A percentile compares a stretch with the other conserved stretches of the same genome.
These are phyloP conservation scores for Penicillium cataractarum DNA, from an alignment of 495 filamentous ascomycete genomes.

Conservation along the genomic window DNA sequence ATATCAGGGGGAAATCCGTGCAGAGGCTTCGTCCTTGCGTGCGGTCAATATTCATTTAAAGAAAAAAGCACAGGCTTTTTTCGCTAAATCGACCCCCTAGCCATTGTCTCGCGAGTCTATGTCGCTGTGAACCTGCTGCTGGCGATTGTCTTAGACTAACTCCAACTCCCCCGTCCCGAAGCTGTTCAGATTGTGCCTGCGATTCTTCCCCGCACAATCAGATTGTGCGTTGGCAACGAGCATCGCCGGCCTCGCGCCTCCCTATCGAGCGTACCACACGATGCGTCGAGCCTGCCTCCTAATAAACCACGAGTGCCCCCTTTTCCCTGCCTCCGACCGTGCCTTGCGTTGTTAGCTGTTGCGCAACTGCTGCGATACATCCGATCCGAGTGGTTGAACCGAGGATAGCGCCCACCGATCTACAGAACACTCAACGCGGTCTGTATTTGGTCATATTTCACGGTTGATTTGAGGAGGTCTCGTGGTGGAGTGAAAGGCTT, in stretches of 20 bases:
- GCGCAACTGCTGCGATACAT: slow-evolving; percentile 4
- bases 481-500: not conserved
- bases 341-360: slow-evolving; percentile 39
- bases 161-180: slow-evolving; percentile 3
- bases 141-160: not conserved
- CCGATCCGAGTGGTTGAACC: slow-evolving; percentile 4
- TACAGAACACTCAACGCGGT: slow-evolving; percentile 2
- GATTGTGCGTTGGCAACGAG: slow-evolving; percentile 8
- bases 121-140: not conserved
- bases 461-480: not conserved
- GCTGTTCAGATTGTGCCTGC: not conserved
- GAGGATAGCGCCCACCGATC: not conserved
- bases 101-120: not conserved
- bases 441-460: not conserved
- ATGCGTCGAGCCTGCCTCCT: slow-evolving; percentile 38
- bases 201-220: slow-evolving; percentile 10
- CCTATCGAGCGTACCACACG: slow-evolving; percentile 31
- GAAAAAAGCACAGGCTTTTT: not conserved
- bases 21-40: slow-evolving; percentile 13
- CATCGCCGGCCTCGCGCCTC: slow-evolving; percentile 1
- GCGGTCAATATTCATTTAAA: not conserved
- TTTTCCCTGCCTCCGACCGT: slow-evolving; percentile 19
- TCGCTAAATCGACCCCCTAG: not conserved
- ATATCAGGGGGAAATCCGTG: slow-evolving; percentile 21
- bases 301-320: slow-evolving; percentile 28